A percentile compares a stretch with the other conserved stretches of the same genome.
phyloP scores from a whole-genome alignment of 345 rosid species.

The Citrus unshiu region DNA sequence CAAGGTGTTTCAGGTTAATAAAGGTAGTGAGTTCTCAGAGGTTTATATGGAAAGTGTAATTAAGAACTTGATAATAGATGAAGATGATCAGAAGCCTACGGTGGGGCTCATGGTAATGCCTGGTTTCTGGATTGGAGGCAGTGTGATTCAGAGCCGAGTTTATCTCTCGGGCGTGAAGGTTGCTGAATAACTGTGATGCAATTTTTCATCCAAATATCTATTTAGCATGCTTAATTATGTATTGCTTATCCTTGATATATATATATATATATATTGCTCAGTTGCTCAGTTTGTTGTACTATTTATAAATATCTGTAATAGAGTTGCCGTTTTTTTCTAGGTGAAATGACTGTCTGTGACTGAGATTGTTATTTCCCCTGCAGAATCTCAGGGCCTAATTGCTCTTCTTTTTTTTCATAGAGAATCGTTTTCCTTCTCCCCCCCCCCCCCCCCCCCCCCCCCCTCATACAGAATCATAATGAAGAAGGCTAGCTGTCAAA shows the following conservation, averaged over 20 bases:
- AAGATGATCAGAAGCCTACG: conserved; percentile 43
- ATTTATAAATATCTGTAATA: conserved; percentile 9
- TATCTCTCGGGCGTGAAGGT: conserved; percentile 72
- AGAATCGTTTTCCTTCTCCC: too few species aligned
- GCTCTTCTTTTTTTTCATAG: not conserved
- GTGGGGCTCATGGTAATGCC: conserved; percentile 88
- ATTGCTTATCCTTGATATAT: not conserved
- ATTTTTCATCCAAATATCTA: not conserved
- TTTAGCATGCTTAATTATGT: conserved; percentile 10
- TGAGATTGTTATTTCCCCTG: not conserved
- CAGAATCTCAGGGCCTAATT: not conserved
- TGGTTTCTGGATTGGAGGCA: conserved; percentile 75
- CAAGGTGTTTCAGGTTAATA: conserved; percentile 63
- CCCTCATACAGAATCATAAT: not conserved
- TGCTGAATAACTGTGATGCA: conserved; percentile 33
- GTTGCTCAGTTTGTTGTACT: conserved; percentile 10
- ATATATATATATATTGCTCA: not conserved
- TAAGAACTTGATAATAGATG: conserved; percentile 57
- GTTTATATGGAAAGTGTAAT: conserved; percentile 78
- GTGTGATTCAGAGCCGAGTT: conserved; percentile 69
- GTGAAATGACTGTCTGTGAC: not conserved
- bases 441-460: too few species aligned
- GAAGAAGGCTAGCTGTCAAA: not conserved
- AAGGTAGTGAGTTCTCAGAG: conserved; percentile 68
- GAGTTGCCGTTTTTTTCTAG: conserved; percentile 6